Percentiles rank a stretch among this genome's conserved stretches.
Conservation (phyloP, 805 yeast genomes). For the Yarrowia alimentaria region DNA sequence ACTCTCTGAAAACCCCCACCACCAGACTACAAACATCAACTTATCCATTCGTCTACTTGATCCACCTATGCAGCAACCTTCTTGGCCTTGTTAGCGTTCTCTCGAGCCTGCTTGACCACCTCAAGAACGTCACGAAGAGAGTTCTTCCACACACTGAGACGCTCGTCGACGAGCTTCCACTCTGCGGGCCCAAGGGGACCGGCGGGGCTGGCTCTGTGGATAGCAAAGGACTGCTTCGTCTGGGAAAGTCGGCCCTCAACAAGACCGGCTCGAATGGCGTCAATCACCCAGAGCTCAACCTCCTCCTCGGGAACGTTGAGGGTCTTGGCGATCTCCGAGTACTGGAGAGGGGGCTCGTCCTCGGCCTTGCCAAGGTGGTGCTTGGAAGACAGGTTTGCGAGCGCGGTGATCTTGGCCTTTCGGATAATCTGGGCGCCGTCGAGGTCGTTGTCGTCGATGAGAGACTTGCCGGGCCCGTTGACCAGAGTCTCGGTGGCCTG, state of each 20-base stretch:
- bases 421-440: constrained; percentile 30
- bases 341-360: constrained; percentile 37
- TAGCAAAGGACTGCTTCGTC: constrained; percentile 39
- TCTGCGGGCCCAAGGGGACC: constrained; percentile 42
- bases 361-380: too few relatives aligned
- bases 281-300: constrained; percentile 45
- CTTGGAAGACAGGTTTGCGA: constrained; percentile 35
- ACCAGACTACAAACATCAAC: too few relatives aligned
- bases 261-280: constrained; percentile 45
- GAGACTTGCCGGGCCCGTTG: constrained; percentile 21
- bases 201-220: constrained; percentile 41
- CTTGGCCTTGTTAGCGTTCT: constrained; percentile 33
- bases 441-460: constrained; percentile 26
- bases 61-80: constrained; percentile 10
- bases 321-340: constrained; percentile 39
- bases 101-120: constrained; percentile 37
- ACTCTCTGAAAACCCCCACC: too few relatives aligned
- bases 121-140: constrained; percentile 37
- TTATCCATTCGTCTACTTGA: too few relatives aligned
- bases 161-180: constrained; percentile 41
- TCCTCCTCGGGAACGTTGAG: constrained; percentile 38
- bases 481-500: constrained; percentile 30
- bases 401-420: constrained; percentile 38
- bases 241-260: constrained; percentile 47
- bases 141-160: constrained; percentile 42